Evolutionary conservation across 768 basidiomycete species (phyloP).

Genomic region (Russula foetens): DNA sequence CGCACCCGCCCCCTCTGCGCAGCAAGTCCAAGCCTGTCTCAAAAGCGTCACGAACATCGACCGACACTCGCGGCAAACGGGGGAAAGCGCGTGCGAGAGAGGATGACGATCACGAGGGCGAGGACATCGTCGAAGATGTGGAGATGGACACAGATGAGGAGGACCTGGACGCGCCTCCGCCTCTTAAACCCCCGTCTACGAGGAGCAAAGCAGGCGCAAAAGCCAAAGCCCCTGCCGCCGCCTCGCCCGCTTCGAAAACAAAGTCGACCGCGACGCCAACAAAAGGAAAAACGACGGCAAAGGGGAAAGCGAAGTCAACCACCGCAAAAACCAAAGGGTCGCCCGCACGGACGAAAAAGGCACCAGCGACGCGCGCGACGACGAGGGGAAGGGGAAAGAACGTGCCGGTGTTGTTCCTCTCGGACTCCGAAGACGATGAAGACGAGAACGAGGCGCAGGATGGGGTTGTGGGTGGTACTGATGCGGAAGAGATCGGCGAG

Average conservation of each 20-base stretch:
- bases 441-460: background rate
- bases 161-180: background rate
- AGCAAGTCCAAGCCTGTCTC: slow-evolving; percentile 1
- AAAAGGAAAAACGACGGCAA: background rate
- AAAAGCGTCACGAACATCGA: background rate
- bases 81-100: background rate
- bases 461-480: background rate
- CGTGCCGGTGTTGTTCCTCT: slow-evolving; percentile 9
- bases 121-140: background rate
- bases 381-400: background rate
- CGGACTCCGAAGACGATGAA: slow-evolving; percentile 9
- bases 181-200: background rate
- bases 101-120: background rate
- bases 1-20: slow-evolving; percentile 1
- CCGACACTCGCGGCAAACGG: background rate
- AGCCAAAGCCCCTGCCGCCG: background rate
- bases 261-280: background rate
- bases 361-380: background rate
- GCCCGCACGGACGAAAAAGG: background rate
- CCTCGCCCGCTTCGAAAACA: background rate
- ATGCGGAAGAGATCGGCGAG: background rate
- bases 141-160: background rate
- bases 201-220: background rate
- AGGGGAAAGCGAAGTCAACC: background rate
- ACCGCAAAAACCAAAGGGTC: background rate